phyloP scores from a whole-genome alignment of 2,329 filamentous ascomycete species.

The Rutstroemia sp. region DNA sequence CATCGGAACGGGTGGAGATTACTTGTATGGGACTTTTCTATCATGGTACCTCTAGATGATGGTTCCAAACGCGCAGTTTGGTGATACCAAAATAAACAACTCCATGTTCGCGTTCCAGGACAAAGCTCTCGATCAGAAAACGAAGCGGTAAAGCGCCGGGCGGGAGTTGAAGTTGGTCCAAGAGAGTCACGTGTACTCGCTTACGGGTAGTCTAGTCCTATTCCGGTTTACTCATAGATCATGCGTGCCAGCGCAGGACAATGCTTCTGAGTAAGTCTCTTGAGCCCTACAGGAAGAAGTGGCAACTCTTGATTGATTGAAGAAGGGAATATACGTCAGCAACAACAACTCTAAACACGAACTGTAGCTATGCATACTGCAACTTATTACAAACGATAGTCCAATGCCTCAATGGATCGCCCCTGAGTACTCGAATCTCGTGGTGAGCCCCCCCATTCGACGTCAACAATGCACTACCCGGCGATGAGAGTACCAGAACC shows the following conservation, averaged over 20 bases:
- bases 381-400: background rate
- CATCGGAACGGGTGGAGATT: too few species aligned
- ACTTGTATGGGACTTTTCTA: too few species aligned
- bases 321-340: background rate
- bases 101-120: background rate
- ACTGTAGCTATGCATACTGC: background rate
- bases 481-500: background rate
- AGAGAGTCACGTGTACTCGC: background rate
- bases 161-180: constrained; percentile 3
- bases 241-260: constrained; percentile 3
- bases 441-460: background rate
- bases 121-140: background rate
- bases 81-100: background rate
- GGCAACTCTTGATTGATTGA: background rate
- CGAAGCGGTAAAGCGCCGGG: background rate
- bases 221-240: background rate
- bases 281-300: background rate
- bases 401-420: background rate
- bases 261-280: background rate
- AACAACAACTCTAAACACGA: background rate
- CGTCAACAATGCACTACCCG: background rate
- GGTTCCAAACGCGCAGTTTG: background rate
- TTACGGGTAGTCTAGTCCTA: constrained; percentile 7
- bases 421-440: constrained; percentile 4
- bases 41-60: background rate